Conservation (phyloP, 148 eudicot genomes). For the Chenopodium album region DNA sequence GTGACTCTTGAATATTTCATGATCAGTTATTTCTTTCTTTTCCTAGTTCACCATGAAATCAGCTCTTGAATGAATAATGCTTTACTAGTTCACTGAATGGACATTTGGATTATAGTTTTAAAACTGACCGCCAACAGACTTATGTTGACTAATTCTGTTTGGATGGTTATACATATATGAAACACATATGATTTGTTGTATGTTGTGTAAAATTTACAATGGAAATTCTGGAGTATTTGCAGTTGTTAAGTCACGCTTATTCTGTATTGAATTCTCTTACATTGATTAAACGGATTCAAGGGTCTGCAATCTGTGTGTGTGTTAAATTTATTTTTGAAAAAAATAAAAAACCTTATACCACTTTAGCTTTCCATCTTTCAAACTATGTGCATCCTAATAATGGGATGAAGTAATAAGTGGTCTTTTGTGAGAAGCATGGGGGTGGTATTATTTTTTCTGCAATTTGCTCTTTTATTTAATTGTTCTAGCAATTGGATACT, state of each 20-base stretch:
- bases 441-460: too few relatives aligned
- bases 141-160: background rate
- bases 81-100: background rate
- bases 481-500: background rate
- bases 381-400: too few relatives aligned
- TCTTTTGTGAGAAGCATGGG: too few relatives aligned
- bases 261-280: background rate
- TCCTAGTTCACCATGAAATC: background rate
- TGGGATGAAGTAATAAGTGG: too few relatives aligned
- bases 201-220: too few relatives aligned
- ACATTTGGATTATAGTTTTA: background rate
- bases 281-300: background rate
- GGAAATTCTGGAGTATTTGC: background rate
- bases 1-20: conserved; percentile 23
- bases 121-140: background rate
- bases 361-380: too few relatives aligned
- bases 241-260: too few relatives aligned
- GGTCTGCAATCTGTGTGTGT: too few relatives aligned
- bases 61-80: background rate
- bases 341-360: too few relatives aligned
- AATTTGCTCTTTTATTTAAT: background rate
- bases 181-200: too few relatives aligned
- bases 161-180: too few relatives aligned
- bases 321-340: too few relatives aligned
- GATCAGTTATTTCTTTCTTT: background rate